Evolutionary conservation across 2,329 filamentous ascomycete genomes (phyloP), one percentile per base, ranked within the genome.

Genomic region (Grosmannia huntii): DNA sequence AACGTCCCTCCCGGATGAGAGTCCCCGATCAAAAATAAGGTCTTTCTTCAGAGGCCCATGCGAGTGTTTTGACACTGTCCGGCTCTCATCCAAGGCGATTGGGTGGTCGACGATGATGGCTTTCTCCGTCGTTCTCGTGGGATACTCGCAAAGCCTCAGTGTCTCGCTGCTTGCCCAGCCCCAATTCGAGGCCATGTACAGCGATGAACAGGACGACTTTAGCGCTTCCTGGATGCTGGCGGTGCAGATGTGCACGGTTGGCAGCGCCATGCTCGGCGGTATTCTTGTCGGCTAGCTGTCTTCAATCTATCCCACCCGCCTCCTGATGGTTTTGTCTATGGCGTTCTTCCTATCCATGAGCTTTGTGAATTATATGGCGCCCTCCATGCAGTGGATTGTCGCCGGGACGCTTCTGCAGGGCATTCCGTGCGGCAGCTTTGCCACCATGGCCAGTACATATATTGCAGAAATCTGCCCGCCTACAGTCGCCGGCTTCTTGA

Each of bases 101-200:
- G 27, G 55, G 14, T 64, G 60, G 60, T 62, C 64, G 33, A 51
- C 64, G 11, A 28, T 62, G 11, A 59, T 65, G 57, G 57, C 60
- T n/a, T 53, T 63, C n/a, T 58, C 61, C 1, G 61, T 65, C 14
- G 53, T 65, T 6, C 58, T 63, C 23, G 63, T 65, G 48, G 64
- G 64, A 14, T 66, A 65, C 52, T 59, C 64, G 5, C 65, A 63
- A 14, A 59, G 55, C 19, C 59, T 66, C 6, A 44, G 61, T 12
- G 61, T 65, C 1, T 65, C 64, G 11, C 62, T 66, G 19, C 60
- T 66, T 7, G 61, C 63, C 0, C 64, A 65, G 52, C 63, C 64
- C 2, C 62, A 66, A 28, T 67, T 66, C 48, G 59, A 65, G 38
- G 59, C 50, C 6, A 59, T 64, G 27, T 71, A 67, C 49, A 69